Percentiles rank a stretch among this genome's conserved stretches.
These are phyloP conservation scores for Wickerhamiella spandovensis DNA, from an alignment of 805 yeast species.

Conservation along the genomic window DNA sequence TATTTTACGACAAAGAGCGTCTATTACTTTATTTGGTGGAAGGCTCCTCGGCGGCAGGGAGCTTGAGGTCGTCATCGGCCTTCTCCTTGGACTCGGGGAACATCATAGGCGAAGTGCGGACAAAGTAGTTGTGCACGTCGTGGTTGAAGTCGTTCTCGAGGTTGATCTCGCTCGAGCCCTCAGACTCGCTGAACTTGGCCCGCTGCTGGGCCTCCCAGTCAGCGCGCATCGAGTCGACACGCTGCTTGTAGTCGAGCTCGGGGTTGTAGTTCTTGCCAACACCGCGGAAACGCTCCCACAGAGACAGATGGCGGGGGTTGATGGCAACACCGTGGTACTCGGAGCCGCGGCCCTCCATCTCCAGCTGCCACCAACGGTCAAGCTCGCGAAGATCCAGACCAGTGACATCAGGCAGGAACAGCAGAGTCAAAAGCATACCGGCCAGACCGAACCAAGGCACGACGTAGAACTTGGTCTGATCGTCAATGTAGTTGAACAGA, in stretches of 20 bases:
- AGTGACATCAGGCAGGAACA: slow-evolving; percentile 27
- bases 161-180: slow-evolving; percentile 5
- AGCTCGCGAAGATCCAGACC: slow-evolving; percentile 27
- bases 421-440: slow-evolving; percentile 24
- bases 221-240: slow-evolving; percentile 25
- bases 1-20: background rate
- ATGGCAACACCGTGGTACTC: slow-evolving; percentile 30
- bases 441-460: slow-evolving; percentile 30
- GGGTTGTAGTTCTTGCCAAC: slow-evolving; percentile 26
- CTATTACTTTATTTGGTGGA: background rate
- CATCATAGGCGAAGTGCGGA: slow-evolving; percentile 25
- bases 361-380: slow-evolving; percentile 27
- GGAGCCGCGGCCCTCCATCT: slow-evolving; percentile 23
- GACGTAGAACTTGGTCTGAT: slow-evolving; percentile 25
- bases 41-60: slow-evolving; percentile 21
- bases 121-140: slow-evolving; percentile 26
- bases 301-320: slow-evolving; percentile 24
- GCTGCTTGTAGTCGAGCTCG: slow-evolving; percentile 27
- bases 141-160: slow-evolving; percentile 19
- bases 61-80: slow-evolving; percentile 20
- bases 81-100: slow-evolving; percentile 16
- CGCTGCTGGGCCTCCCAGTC: slow-evolving; percentile 27
- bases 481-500: slow-evolving; percentile 25
- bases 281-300: slow-evolving; percentile 26
- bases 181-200: slow-evolving; percentile 18